A percentile compares a stretch with the other conserved stretches of the same genome.
Evolutionary conservation across 768 basidiomycete genomes (phyloP).

Genomic region (Suillus bovinus): DNA sequence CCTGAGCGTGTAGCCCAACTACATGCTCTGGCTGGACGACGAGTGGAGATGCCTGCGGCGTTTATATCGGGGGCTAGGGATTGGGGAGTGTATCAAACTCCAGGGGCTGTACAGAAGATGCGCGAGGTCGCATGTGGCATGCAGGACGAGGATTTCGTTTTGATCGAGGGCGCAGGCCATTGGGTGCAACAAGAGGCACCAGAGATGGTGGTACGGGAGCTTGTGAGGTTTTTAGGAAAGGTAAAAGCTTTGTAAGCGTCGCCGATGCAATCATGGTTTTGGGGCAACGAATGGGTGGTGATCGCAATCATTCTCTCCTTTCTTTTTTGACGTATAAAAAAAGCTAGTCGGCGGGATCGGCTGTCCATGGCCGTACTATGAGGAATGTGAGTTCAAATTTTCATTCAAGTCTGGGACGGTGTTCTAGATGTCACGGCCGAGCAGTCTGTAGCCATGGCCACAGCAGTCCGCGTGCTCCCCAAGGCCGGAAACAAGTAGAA

Average conservation of each 20-base stretch:
- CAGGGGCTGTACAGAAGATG: slow-evolving; percentile 51
- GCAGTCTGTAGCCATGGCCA: not conserved
- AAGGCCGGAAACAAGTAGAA: not conserved
- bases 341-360: not conserved
- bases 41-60: slow-evolving; percentile 53
- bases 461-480: not conserved
- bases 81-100: slow-evolving; percentile 61
- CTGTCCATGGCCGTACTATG: not conserved
- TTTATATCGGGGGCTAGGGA: slow-evolving; percentile 57
- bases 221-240: slow-evolving; percentile 43
- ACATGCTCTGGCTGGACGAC: slow-evolving; percentile 44
- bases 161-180: slow-evolving; percentile 59
- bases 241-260: slow-evolving; percentile 8
- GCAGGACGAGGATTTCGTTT: slow-evolving; percentile 42
- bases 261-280: not conserved
- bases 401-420: not conserved
- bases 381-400: not conserved
- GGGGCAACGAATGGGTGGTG: not conserved
- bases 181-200: slow-evolving; percentile 64
- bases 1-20: slow-evolving; percentile 40
- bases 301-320: not conserved
- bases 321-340: not conserved
- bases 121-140: slow-evolving; percentile 28
- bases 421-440: not conserved
- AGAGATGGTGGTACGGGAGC: slow-evolving; percentile 39